Percentiles rank a stretch among this genome's conserved stretches.
phyloP scores from a whole-genome alignment of 768 basidiomycete species.

The Lactarius vividus region DNA sequence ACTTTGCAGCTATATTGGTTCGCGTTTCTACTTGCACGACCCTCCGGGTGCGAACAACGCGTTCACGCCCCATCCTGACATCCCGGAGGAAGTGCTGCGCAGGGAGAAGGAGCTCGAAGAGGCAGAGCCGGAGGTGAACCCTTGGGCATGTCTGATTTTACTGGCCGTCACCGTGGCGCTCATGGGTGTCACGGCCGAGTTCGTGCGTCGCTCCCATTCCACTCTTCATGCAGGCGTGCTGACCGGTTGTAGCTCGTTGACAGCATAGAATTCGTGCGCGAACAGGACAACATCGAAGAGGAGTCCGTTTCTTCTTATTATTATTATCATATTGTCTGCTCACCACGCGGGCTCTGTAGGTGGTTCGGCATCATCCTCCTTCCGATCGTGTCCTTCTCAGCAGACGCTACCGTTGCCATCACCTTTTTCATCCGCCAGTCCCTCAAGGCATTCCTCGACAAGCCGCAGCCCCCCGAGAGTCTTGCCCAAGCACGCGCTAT shows the following conservation, averaged over 20 bases:
- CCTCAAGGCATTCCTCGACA: slow-evolving; percentile 41
- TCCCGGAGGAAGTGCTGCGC: slow-evolving; percentile 33
- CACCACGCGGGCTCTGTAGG: slow-evolving; percentile 33
- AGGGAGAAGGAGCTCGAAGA: slow-evolving; percentile 43
- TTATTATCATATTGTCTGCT: background rate
- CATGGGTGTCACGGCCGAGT: slow-evolving; percentile 71
- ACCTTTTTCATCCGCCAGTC: slow-evolving; percentile 52
- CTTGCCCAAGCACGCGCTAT: slow-evolving; percentile 69
- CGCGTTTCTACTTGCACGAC: slow-evolving; percentile 67
- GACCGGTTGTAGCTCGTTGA: slow-evolving; percentile 51
- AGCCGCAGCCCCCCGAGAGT: slow-evolving; percentile 46
- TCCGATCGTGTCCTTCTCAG: slow-evolving; percentile 70
- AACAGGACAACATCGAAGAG: slow-evolving; percentile 41
- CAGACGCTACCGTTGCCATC: slow-evolving; percentile 61
- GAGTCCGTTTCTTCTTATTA: slow-evolving; percentile 46
- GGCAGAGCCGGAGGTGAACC: slow-evolving; percentile 57
- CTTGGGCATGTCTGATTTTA: slow-evolving; percentile 56
- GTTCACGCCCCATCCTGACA: slow-evolving; percentile 41
- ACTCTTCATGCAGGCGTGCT: background rate
- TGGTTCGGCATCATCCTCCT: slow-evolving; percentile 75
- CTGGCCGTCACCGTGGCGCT: slow-evolving; percentile 53
- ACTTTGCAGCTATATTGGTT: slow-evolving; percentile 53
- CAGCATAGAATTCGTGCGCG: slow-evolving; percentile 55
- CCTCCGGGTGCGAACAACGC: slow-evolving; percentile 60
- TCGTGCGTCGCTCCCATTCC: slow-evolving; percentile 41